These are phyloP conservation scores for Fusarium pilosicola DNA, from an alignment of 2,329 filamentous ascomycete genomes.

Conservation along the genomic window DNA sequence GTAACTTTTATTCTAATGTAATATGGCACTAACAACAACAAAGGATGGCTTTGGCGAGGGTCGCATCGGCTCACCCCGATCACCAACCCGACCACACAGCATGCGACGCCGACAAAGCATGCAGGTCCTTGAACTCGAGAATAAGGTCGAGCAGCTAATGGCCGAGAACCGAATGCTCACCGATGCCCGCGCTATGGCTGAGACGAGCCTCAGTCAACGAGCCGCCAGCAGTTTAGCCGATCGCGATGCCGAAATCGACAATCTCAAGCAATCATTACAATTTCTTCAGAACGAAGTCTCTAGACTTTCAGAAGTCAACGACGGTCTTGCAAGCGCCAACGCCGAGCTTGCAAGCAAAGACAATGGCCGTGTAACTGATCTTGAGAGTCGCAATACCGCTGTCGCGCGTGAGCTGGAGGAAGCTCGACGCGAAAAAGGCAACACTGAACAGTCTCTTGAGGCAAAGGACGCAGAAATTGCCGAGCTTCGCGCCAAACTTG, in stretches of 20 bases:
- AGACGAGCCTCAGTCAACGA: slow-evolving; percentile 72
- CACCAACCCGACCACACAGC: slow-evolving; percentile 92
- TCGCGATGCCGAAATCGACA: slow-evolving; percentile 86
- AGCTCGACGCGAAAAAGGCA: slow-evolving; percentile 69
- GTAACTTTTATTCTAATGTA: slow-evolving; percentile 24
- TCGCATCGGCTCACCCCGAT: slow-evolving; percentile 85
- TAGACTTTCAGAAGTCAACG: slow-evolving; percentile 84
- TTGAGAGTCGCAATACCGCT: slow-evolving; percentile 74
- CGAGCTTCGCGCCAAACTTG: slow-evolving; percentile 79
- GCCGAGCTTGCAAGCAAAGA: slow-evolving; percentile 79
- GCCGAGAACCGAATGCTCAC: slow-evolving; percentile 85
- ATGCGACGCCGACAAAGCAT: slow-evolving; percentile 98
- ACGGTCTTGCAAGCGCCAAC: slow-evolving; percentile 80
- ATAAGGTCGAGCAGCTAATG: slow-evolving; percentile 82
- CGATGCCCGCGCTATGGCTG: slow-evolving; percentile 76
- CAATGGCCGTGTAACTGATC: slow-evolving; percentile 73
- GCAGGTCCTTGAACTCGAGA: slow-evolving; percentile 93
- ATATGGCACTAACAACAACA: slow-evolving; percentile 30
- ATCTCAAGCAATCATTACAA: slow-evolving; percentile 80
- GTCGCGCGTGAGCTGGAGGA: slow-evolving; percentile 75
- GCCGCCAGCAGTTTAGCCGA: slow-evolving; percentile 78
- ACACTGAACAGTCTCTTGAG: slow-evolving; percentile 73
- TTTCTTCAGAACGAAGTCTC: slow-evolving; percentile 85
- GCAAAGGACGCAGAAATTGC: slow-evolving; percentile 88
- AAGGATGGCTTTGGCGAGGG: slow-evolving; percentile 96